Evolutionary conservation across 2,329 filamentous ascomycete genomes (phyloP).

Genomic region (Penicillium sp.): DNA sequence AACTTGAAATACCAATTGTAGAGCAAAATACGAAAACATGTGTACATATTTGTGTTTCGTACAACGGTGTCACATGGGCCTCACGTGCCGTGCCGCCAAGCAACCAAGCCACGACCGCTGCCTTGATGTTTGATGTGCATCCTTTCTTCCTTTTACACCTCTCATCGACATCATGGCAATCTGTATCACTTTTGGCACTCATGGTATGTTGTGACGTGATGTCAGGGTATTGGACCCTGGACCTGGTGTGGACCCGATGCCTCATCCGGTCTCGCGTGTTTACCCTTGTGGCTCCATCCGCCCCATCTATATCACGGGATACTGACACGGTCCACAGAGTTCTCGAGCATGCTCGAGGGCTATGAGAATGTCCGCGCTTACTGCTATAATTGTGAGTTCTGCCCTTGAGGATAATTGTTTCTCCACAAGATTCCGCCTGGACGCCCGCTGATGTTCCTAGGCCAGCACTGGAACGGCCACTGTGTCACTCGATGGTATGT

Average conservation of each 20-base stretch:
- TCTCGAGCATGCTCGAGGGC: slow-evolving; percentile 43
- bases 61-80: slow-evolving; percentile 12
- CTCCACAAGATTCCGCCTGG: background rate
- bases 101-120: slow-evolving; percentile 36
- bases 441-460: slow-evolving; percentile 16
- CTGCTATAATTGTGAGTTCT: slow-evolving; percentile 43
- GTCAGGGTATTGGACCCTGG: slow-evolving; percentile 3
- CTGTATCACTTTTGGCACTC: slow-evolving; percentile 43
- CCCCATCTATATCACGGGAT: slow-evolving; percentile 5
- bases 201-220: slow-evolving; percentile 30
- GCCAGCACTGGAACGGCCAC: slow-evolving; percentile 44
- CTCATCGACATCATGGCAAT: slow-evolving; percentile 33
- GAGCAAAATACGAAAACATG: background rate
- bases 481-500: slow-evolving; percentile 43
- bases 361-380: slow-evolving; percentile 45
- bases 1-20: background rate
- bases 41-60: background rate
- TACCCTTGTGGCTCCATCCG: slow-evolving; percentile 9
- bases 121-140: slow-evolving; percentile 20
- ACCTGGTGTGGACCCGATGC: slow-evolving; percentile 6
- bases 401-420: slow-evolving; percentile 1
- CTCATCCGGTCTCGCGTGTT: slow-evolving; percentile 7
- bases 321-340: slow-evolving; percentile 33
- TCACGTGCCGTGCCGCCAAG: slow-evolving; percentile 27
- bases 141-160: slow-evolving; percentile 2